phyloP scores from a whole-genome alignment of 1,139 yeast genomes.

The Magnusiomyces magnusii region DNA sequence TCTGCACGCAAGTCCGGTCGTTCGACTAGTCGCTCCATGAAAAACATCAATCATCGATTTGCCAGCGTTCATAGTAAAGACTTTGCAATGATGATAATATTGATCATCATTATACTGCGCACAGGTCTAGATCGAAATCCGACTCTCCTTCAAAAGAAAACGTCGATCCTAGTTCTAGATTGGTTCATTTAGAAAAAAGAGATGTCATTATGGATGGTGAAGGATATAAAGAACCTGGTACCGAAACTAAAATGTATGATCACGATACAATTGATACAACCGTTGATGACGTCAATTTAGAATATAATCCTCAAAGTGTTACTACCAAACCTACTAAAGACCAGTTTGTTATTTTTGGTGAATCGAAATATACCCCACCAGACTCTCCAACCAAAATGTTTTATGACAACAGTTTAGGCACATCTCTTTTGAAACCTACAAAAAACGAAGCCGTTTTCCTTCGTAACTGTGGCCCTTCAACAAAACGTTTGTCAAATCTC shows the following conservation, averaged over 20 bases:
- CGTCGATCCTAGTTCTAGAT: neutral
- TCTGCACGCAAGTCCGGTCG: neutral
- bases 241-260: neutral
- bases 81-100: slow-evolving; percentile 2
- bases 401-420: neutral
- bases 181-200: neutral
- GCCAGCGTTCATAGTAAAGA: neutral
- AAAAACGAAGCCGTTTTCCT: neutral
- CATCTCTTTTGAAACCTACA: neutral
- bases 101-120: neutral
- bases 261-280: neutral
- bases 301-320: neutral
- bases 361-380: neutral
- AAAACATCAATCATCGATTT: neutral
- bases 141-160: neutral
- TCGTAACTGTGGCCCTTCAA: neutral
- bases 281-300: neutral
- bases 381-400: neutral
- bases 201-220: neutral
- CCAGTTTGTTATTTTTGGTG: neutral
- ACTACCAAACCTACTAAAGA: neutral
- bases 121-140: neutral
- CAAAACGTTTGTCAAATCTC: neutral
- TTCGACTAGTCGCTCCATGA: neutral
- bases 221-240: neutral